phyloP scores from a whole-genome alignment of 140 eudicot species.

The Artemisia princeps region DNA sequence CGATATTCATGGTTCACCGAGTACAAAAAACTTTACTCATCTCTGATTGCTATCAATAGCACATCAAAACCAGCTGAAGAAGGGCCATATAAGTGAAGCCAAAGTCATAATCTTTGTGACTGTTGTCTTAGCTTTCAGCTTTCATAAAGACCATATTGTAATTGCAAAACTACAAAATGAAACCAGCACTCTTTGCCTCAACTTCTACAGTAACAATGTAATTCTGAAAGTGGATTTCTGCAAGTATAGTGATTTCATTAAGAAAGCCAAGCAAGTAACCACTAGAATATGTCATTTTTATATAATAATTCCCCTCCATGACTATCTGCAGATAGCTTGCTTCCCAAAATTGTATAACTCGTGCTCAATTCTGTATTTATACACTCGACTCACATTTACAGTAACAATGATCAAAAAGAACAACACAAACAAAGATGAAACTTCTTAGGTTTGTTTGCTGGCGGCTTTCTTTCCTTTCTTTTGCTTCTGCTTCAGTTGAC shows the following conservation, averaged over 20 bases:
- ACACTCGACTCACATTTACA: constrained; percentile 14
- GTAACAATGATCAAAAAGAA: neutral
- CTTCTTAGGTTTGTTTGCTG: constrained; percentile 35
- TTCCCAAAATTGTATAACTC: neutral
- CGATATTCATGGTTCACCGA: no score
- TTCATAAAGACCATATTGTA: neutral
- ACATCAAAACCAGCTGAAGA: neutral
- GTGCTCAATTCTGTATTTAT: neutral
- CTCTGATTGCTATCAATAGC: neutral
- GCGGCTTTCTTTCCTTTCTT: constrained; percentile 83
- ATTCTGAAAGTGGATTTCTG: neutral
- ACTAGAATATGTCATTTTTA: no score
- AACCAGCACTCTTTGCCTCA: neutral
- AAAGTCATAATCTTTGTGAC: neutral
- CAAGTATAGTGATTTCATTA: neutral
- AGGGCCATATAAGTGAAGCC: neutral
- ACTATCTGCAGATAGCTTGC: neutral
- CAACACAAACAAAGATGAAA: neutral
- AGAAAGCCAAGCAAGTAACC: neutral
- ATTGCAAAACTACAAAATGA: neutral
- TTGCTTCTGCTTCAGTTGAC: constrained; percentile 89
- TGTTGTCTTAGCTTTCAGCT: no score
- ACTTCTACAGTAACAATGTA: neutral
- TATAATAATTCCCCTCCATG: neutral
- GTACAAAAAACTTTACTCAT: neutral